Percentiles rank a stretch among this genome's conserved stretches.
Evolutionary conservation across 306 rosid genomes (phyloP).

Genomic region (Canavalia ensiformis): DNA sequence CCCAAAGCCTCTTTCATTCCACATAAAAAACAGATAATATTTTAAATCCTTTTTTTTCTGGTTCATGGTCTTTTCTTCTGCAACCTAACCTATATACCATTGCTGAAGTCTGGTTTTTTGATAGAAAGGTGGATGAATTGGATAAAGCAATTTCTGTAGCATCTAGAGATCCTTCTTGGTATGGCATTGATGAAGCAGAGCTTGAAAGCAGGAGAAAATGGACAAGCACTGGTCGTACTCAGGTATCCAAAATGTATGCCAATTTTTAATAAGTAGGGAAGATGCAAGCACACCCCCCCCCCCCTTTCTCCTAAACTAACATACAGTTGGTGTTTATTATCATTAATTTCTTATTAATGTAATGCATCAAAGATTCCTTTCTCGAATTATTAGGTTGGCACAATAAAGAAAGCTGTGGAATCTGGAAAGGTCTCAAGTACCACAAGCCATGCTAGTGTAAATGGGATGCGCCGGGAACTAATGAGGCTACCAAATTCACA

Average conservation of each 20-base stretch:
- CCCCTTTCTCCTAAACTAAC: too few species aligned
- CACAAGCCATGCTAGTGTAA: slow-evolving; percentile 54
- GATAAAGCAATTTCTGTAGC: slow-evolving; percentile 92
- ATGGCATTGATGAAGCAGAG: slow-evolving; percentile 87
- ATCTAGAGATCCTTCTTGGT: slow-evolving; percentile 86
- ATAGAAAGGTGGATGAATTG: slow-evolving; percentile 98
- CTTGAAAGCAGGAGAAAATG: slow-evolving; percentile 89
- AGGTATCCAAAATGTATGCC: slow-evolving; percentile 64
- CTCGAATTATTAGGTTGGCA: slow-evolving; percentile 62
- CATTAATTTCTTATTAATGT: neutral
- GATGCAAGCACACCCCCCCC: neutral
- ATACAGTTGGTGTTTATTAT: neutral
- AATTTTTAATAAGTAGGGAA: slow-evolving; percentile 35
- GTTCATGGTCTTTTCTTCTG: slow-evolving; percentile 9
- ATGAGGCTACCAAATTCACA: slow-evolving; percentile 79
- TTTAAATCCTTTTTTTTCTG: slow-evolving; percentile 26
- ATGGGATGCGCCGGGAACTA: slow-evolving; percentile 81
- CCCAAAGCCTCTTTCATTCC: neutral
- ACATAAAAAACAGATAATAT: neutral
- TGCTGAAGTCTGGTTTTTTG: slow-evolving; percentile 78
- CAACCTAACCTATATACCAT: slow-evolving; percentile 30
- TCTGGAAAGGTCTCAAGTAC: slow-evolving; percentile 64
- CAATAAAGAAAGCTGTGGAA: slow-evolving; percentile 69
- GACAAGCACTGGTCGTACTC: slow-evolving; percentile 84
- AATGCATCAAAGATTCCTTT: slow-evolving; percentile 19